phyloP scores from a whole-genome alignment of 768 basidiomycete species.

The Hericium rajendrae region DNA sequence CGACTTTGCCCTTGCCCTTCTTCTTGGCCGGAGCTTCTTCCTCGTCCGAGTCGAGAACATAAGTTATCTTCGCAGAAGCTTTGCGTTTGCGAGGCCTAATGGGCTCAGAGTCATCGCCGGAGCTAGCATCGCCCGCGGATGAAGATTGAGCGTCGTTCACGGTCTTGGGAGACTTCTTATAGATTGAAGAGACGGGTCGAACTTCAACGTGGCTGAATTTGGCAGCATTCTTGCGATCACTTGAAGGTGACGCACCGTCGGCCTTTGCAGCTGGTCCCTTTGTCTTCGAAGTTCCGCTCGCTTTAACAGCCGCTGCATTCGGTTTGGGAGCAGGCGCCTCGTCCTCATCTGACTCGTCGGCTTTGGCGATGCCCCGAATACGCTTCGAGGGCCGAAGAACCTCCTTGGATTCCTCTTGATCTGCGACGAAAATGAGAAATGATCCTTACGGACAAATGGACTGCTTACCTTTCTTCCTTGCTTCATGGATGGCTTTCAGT shows the following conservation, averaged over 20 bases:
- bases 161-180: constrained; percentile 3
- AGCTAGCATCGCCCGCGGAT: constrained; percentile 4
- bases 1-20: constrained; percentile 1
- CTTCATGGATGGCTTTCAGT: constrained; percentile 52
- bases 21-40: constrained; percentile 13
- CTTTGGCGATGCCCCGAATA: constrained; percentile 45
- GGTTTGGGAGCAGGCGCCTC: not conserved
- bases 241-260: not conserved
- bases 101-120: constrained; percentile 6
- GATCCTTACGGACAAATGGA: not conserved
- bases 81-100: not conserved
- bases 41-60: constrained; percentile 49
- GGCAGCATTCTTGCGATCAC: not conserved
- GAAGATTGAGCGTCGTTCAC: not conserved
- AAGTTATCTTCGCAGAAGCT: constrained; percentile 14
- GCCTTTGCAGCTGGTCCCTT: not conserved
- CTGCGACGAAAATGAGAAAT: constrained; percentile 22
- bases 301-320: not conserved
- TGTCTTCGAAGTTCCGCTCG: constrained; percentile 3
- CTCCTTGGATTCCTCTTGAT: constrained; percentile 40
- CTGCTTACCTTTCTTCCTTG: constrained; percentile 46
- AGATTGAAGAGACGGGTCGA: not conserved
- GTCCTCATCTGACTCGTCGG: too few species aligned
- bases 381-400: constrained; percentile 47
- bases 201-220: constrained; percentile 13